Evolutionary conservation across 345 rosid genomes (phyloP), one percentile per base, ranked within the genome.

Genomic region (Salix viminalis): DNA sequence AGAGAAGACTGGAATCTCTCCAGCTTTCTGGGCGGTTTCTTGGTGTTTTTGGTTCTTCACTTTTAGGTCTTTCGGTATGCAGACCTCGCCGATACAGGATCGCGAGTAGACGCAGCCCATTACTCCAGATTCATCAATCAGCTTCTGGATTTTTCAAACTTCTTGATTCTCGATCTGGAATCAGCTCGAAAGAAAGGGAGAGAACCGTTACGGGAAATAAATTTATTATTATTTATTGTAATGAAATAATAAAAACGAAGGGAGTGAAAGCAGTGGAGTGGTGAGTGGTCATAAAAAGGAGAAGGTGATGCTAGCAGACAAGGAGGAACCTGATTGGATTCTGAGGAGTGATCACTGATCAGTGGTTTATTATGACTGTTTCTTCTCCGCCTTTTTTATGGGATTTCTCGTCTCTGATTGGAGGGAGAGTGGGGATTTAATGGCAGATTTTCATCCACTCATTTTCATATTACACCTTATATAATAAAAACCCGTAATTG

Each of bases 31-130:
- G 54, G 85, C 1, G 85, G 72, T 24, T 84, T 79, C 62, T 2
- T 37, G 28, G 23, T 28, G 69, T 4, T 39, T 30, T 7, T 65
- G 77, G 12, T 62, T 73, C 39, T 82, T 85, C 86, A 85, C 72
- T 69, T 87, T 82, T 2, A 78, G 83, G 34, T 88, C 92, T 78
- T 83, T 90, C n/a, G 96, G 93, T 5, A 84, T 83, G 77, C 98
- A 91, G 77, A 90, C 91, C 85, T 91, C 92, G 77, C 99, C 97
- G 71, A 96, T 93, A 80, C 99, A 96, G 70, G 92, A 90, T 81
- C 96, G 88, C 23, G 99, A 96, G 82, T 96, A 91, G 48, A 89
- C 94, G 76, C 99, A 96, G 66, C 99, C 99, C 99, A 96, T 96
- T 44, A 82, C 86, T 80, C 75, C 65, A 79, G 39, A 37, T 67